Evolutionary conservation across 805 yeast species (phyloP).

Genomic region (Metschnikowia gelsemii): DNA sequence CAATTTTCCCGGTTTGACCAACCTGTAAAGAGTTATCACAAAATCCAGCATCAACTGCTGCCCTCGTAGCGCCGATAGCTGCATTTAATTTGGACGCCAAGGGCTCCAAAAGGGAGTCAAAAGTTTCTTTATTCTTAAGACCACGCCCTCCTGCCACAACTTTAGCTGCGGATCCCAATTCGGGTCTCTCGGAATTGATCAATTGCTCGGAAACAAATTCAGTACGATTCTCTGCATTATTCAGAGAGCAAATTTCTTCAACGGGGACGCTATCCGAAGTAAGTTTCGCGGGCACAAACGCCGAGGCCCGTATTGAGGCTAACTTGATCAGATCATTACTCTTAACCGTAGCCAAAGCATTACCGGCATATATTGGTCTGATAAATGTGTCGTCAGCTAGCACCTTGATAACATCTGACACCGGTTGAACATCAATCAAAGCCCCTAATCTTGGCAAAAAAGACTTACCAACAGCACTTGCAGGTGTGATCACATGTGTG

Average conservation of each 20-base stretch:
- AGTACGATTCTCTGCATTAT: conserved; percentile 40
- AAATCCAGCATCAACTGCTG: conserved; percentile 95
- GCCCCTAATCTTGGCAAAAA: conserved; percentile 87
- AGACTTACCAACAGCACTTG: conserved; percentile 86
- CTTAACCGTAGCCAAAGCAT: conserved; percentile 80
- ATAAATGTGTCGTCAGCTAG: conserved; percentile 69
- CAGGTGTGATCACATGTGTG: conserved; percentile 75
- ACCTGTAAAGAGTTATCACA: conserved; percentile 96
- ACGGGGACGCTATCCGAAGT: conserved; percentile 38
- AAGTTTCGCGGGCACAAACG: conserved; percentile 54
- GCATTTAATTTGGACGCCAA: conserved; percentile 82
- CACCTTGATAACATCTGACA: conserved; percentile 76
- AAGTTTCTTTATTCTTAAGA: conserved; percentile 82
- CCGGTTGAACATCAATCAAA: conserved; percentile 78
- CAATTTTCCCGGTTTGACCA: conserved; percentile 97
- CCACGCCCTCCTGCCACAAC: conserved; percentile 96
- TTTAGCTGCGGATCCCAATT: conserved; percentile 73
- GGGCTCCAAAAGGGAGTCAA: conserved; percentile 74
- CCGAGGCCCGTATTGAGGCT: conserved; percentile 80
- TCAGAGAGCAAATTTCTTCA: conserved; percentile 46
- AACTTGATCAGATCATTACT: conserved; percentile 64
- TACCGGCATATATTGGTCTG: conserved; percentile 96
- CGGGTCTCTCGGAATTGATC: conserved; percentile 82
- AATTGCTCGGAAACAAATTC: conserved; percentile 77
- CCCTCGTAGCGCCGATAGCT: conserved; percentile 96